Percentiles rank a stretch among this genome's conserved stretches.
Conservation (phyloP, 495 filamentous ascomycete species). For the Daldinia concentrica region DNA sequence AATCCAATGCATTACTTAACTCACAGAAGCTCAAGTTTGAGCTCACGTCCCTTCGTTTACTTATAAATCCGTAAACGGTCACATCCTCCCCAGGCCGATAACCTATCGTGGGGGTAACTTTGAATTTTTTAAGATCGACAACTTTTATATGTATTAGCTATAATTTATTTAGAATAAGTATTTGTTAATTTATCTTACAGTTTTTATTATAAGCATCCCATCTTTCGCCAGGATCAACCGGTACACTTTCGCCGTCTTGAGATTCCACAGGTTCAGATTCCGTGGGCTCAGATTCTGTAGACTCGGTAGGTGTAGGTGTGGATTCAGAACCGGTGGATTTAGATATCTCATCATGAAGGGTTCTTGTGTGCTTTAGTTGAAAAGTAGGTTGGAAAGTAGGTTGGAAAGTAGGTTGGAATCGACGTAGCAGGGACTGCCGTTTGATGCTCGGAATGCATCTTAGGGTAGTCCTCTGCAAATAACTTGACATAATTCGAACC, state of each 20-base stretch:
- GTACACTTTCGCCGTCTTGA: background rate
- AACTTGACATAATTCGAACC: slow-evolving; percentile 25
- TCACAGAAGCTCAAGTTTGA: slow-evolving; percentile 75
- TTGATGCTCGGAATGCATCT: slow-evolving; percentile 21
- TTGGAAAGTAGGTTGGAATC: slow-evolving; percentile 21
- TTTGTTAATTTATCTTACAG: slow-evolving; percentile 15
- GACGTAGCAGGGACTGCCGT: slow-evolving; percentile 11
- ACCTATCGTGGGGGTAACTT: slow-evolving; percentile 41
- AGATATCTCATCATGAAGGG: slow-evolving; percentile 17
- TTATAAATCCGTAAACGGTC: slow-evolving; percentile 77
- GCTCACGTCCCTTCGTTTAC: slow-evolving; percentile 66
- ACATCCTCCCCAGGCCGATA: slow-evolving; percentile 59
- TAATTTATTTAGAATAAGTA: background rate
- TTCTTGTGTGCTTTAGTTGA: slow-evolving; percentile 9
- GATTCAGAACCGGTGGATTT: background rate
- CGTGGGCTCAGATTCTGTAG: background rate
- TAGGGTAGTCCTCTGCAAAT: slow-evolving; percentile 9
- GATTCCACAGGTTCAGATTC: background rate
- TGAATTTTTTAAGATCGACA: slow-evolving; percentile 57
- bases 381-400: slow-evolving; percentile 20
- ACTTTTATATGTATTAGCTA: slow-evolving; percentile 50
- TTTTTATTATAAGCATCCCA: slow-evolving; percentile 4
- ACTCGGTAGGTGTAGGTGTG: background rate
- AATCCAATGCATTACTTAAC: slow-evolving; percentile 51
- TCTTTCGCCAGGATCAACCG: background rate